These are phyloP conservation scores for Tulasnella sp. DNA, from an alignment of 768 basidiomycete genomes.

Conservation along the genomic window DNA sequence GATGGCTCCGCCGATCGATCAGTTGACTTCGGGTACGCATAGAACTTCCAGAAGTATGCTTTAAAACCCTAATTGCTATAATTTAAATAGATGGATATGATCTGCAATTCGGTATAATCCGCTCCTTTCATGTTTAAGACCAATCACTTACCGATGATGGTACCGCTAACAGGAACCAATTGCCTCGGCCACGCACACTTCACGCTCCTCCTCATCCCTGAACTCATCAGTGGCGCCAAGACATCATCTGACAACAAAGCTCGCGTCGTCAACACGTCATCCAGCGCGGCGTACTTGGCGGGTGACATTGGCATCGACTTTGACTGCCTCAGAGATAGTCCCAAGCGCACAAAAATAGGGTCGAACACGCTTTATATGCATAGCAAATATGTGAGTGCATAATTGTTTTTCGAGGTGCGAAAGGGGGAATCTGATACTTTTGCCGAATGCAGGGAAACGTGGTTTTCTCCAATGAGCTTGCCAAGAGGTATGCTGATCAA, in stretches of 20 bases:
- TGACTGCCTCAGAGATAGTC: slow-evolving; percentile 33
- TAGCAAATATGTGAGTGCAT: slow-evolving; percentile 30
- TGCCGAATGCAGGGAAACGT: slow-evolving; percentile 17
- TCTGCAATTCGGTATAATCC: slow-evolving; percentile 6
- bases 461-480: slow-evolving; percentile 18
- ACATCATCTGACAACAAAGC: slow-evolving; percentile 11
- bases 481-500: slow-evolving; percentile 15
- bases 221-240: slow-evolving; percentile 12
- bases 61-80: not conserved
- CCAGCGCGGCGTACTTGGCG: not conserved
- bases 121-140: no score
- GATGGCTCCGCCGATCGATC: slow-evolving; percentile 19
- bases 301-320: slow-evolving; percentile 24
- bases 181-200: slow-evolving; percentile 16
- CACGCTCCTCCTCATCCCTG: slow-evolving; percentile 8
- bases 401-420: no score
- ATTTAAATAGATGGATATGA: slow-evolving; percentile 13
- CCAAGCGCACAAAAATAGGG: not conserved
- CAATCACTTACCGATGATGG: no score
- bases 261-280: slow-evolving; percentile 13
- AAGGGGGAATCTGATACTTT: no score
- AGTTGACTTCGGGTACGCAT: slow-evolving; percentile 16
- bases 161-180: slow-evolving; percentile 25
- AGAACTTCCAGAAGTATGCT: not conserved
- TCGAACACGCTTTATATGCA: slow-evolving; percentile 7